Conservation (phyloP, 2,329 filamentous ascomycete genomes). For the Fusarium dlaminii region DNA sequence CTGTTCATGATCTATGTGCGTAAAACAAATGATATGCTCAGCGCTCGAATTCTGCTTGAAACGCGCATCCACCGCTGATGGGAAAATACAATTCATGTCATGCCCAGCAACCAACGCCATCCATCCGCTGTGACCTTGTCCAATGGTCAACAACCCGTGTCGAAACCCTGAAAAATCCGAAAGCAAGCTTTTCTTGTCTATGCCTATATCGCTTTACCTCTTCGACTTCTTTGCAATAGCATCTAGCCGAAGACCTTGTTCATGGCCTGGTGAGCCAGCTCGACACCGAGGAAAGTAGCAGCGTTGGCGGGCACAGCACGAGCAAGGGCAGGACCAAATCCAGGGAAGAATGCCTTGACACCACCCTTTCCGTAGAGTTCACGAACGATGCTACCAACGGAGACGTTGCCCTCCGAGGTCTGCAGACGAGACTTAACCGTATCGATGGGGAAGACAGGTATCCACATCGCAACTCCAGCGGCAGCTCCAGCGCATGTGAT, state of each 20-base stretch:
- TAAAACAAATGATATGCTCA: constrained; percentile 22
- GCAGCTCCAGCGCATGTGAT: constrained; percentile 88
- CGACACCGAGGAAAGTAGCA: constrained; percentile 89
- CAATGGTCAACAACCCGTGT: background rate
- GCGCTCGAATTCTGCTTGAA: constrained; percentile 21
- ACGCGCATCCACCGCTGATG: constrained; percentile 1
- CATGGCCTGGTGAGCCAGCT: constrained; percentile 85
- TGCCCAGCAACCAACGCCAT: constrained; percentile 27
- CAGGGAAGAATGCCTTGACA: constrained; percentile 93
- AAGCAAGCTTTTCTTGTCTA: constrained; percentile 20
- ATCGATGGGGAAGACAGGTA: constrained; percentile 96
- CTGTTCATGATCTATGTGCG: constrained; percentile 14
- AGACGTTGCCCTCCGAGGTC: constrained; percentile 86
- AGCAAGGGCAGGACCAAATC: constrained; percentile 90
- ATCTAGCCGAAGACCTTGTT: constrained; percentile 71
- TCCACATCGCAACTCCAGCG: constrained; percentile 98
- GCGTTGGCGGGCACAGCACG: constrained; percentile 96
- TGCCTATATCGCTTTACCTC: background rate
- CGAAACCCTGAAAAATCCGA: constrained; percentile 1
- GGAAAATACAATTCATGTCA: constrained; percentile 22
- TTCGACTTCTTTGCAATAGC: background rate
- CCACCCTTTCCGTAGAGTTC: constrained; percentile 87
- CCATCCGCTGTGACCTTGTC: constrained; percentile 11
- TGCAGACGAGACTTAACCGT: constrained; percentile 96
- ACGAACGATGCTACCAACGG: constrained; percentile 80